These are phyloP conservation scores for Pyricularia sp. DNA, from an alignment of 2,329 filamentous ascomycete genomes.

Conservation along the genomic window DNA sequence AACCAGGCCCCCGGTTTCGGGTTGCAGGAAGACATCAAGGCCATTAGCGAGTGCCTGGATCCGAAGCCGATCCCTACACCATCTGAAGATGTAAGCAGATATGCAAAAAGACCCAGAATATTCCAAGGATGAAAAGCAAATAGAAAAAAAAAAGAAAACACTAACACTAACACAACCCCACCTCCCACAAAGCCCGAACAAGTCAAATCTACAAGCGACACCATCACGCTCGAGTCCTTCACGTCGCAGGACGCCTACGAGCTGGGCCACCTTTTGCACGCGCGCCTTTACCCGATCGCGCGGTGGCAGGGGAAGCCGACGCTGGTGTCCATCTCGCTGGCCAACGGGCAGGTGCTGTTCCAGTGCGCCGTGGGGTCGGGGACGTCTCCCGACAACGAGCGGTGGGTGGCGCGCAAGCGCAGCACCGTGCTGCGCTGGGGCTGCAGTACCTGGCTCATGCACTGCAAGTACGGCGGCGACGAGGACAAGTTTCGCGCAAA, in stretches of 20 bases:
- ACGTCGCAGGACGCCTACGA: slow-evolving; percentile 51
- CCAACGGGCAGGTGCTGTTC: slow-evolving; percentile 52
- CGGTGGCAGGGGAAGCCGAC: slow-evolving; percentile 26
- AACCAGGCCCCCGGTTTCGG: not conserved
- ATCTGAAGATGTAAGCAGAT: not conserved
- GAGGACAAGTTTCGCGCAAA: slow-evolving; percentile 52
- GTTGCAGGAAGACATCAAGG: not conserved
- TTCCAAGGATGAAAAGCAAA: not conserved
- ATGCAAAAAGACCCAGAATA: not conserved
- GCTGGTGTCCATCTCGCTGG: slow-evolving; percentile 52
- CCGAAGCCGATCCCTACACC: not conserved
- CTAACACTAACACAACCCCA: not conserved
- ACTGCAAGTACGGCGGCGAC: slow-evolving; percentile 51
- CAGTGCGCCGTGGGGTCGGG: slow-evolving; percentile 55
- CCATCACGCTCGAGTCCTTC: slow-evolving; percentile 38
- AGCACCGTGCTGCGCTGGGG: slow-evolving; percentile 62
- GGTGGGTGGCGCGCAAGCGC: slow-evolving; percentile 58
- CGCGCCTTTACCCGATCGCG: slow-evolving; percentile 42
- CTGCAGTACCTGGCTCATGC: slow-evolving; percentile 56
- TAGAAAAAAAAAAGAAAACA: not conserved
- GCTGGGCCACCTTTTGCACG: slow-evolving; percentile 51
- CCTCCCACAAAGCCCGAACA: not conserved
- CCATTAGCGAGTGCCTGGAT: not conserved
- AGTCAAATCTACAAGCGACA: slow-evolving; percentile 13
- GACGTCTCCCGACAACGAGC: slow-evolving; percentile 57